Evolutionary conservation across 352 stramenopile genomes (phyloP).

Genomic region (Pythium sp.): DNA sequence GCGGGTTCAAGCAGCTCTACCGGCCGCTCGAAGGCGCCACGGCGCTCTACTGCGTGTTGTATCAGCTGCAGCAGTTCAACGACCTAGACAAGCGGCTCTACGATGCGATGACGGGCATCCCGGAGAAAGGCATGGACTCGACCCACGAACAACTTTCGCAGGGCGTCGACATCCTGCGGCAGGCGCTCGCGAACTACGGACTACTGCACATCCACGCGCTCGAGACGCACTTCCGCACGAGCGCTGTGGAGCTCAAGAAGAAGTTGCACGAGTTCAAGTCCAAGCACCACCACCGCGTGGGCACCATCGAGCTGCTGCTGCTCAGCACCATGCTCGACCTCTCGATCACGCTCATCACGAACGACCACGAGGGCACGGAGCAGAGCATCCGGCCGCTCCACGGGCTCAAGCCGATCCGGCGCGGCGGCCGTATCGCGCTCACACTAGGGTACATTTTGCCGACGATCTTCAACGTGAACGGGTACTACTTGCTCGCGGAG

Average conservation of each 20-base stretch:
- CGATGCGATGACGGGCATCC: slow-evolving; percentile 48
- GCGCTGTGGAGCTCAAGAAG: slow-evolving; percentile 71
- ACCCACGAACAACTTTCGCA: slow-evolving; percentile 25
- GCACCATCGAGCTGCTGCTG: slow-evolving; percentile 62
- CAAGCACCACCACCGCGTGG: slow-evolving; percentile 48
- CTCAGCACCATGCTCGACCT: slow-evolving; percentile 78
- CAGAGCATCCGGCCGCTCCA: slow-evolving; percentile 59
- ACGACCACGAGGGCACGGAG: slow-evolving; percentile 72
- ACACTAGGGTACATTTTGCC: slow-evolving; percentile 74
- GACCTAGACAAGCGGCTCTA: slow-evolving; percentile 67
- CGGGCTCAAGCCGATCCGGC: slow-evolving; percentile 45
- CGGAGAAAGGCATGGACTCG: slow-evolving; percentile 15
- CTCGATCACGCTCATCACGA: slow-evolving; percentile 70
- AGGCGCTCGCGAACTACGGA: slow-evolving; percentile 69
- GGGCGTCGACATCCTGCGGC: slow-evolving; percentile 51
- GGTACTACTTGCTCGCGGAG: slow-evolving; percentile 59
- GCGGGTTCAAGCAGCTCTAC: slow-evolving; percentile 45
- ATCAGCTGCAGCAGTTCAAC: slow-evolving; percentile 67
- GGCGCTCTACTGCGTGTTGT: slow-evolving; percentile 64
- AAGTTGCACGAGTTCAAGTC: slow-evolving; percentile 77
- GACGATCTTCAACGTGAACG: slow-evolving; percentile 63
- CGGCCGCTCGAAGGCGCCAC: slow-evolving; percentile 38
- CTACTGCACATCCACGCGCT: slow-evolving; percentile 62
- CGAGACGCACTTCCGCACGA: slow-evolving; percentile 48
- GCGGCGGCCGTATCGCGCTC: slow-evolving; percentile 47